A percentile compares a stretch with the other conserved stretches of the same genome.
Evolutionary conservation across 1,284 basidiomycete genomes (phyloP).

Genomic region (Fistulina hepatica): DNA sequence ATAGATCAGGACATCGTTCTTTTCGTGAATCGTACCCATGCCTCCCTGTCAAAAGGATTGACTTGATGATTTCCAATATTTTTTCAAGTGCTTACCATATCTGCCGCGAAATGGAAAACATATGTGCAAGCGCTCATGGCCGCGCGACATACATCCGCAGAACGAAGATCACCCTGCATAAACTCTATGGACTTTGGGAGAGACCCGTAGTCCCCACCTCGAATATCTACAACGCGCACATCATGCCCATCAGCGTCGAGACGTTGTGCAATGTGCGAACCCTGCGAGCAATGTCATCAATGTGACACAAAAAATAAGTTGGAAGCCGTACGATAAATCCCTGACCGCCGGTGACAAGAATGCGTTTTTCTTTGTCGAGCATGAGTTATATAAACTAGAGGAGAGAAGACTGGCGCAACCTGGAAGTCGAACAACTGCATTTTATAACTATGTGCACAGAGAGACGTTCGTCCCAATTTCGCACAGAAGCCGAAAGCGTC

Average conservation of each 20-base stretch:
- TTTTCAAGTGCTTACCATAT: too few relatives aligned
- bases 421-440: too few relatives aligned
- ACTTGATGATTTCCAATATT: too few relatives aligned
- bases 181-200: constrained; percentile 27
- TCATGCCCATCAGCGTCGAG: constrained; percentile 24
- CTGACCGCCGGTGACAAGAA: constrained; percentile 43
- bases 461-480: too few relatives aligned
- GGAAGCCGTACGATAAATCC: constrained; percentile 43
- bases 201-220: constrained; percentile 9
- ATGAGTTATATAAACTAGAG: neutral
- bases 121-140: constrained; percentile 29
- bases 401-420: too few relatives aligned
- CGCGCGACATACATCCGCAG: constrained; percentile 28
- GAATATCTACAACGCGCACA: constrained; percentile 37
- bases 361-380: constrained; percentile 16
- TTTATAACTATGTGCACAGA: too few relatives aligned
- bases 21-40: constrained; percentile 46
- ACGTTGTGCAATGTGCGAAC: constrained; percentile 36
- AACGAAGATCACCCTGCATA: constrained; percentile 36
- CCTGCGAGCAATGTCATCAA: constrained; percentile 25
- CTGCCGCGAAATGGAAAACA: constrained; percentile 47
- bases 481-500: too few relatives aligned
- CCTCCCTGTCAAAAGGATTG: too few relatives aligned
- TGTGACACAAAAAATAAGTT: constrained; percentile 1
- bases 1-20: constrained; percentile 41